Evolutionary conservation across 2,329 filamentous ascomycete species (phyloP).

Genomic region (Achaetomium macrosporum): DNA sequence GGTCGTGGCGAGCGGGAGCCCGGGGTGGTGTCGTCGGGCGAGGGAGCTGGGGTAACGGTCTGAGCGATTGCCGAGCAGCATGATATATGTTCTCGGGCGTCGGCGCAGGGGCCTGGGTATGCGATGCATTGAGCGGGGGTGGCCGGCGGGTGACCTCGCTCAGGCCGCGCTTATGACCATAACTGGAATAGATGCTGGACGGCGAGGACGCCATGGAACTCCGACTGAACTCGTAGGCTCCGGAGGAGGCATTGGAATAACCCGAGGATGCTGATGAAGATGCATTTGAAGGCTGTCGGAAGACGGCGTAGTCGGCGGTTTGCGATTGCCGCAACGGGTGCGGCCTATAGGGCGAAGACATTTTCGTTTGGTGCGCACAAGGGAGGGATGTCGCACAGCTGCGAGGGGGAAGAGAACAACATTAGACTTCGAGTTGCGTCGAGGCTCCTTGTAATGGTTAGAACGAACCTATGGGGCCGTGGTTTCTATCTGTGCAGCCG

Average conservation of each 20-base stretch:
- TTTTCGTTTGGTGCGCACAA: slow-evolving; percentile 27
- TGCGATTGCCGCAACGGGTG: slow-evolving; percentile 54
- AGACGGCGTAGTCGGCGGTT: slow-evolving; percentile 44
- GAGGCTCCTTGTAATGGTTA: slow-evolving; percentile 3
- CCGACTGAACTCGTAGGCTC: slow-evolving; percentile 49
- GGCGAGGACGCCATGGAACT: slow-evolving; percentile 61
- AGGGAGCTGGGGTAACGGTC: slow-evolving; percentile 65
- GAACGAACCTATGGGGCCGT: slow-evolving; percentile 8
- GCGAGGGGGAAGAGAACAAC: slow-evolving; percentile 26
- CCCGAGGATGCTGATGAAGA: slow-evolving; percentile 66
- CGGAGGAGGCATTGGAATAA: slow-evolving; percentile 52
- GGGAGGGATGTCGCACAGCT: slow-evolving; percentile 12
- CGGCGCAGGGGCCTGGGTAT: slow-evolving; percentile 36
- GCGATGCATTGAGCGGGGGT: slow-evolving; percentile 40
- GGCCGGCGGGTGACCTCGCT: slow-evolving; percentile 60
- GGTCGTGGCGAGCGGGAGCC: slow-evolving; percentile 43
- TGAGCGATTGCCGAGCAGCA: slow-evolving; percentile 68
- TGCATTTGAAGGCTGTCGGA: slow-evolving; percentile 62
- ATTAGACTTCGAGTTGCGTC: slow-evolving; percentile 17
- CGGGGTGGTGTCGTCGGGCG: slow-evolving; percentile 30
- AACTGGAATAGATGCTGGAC: slow-evolving; percentile 53
- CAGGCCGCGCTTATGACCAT: slow-evolving; percentile 65
- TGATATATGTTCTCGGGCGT: slow-evolving; percentile 61
- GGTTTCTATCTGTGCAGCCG: slow-evolving; percentile 1
- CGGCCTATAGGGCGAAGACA: slow-evolving; percentile 46